Percentiles rank a stretch among this genome's conserved stretches.
Conservation (phyloP, 1,284 basidiomycete genomes). For the Malassezia yamatoensis region DNA sequence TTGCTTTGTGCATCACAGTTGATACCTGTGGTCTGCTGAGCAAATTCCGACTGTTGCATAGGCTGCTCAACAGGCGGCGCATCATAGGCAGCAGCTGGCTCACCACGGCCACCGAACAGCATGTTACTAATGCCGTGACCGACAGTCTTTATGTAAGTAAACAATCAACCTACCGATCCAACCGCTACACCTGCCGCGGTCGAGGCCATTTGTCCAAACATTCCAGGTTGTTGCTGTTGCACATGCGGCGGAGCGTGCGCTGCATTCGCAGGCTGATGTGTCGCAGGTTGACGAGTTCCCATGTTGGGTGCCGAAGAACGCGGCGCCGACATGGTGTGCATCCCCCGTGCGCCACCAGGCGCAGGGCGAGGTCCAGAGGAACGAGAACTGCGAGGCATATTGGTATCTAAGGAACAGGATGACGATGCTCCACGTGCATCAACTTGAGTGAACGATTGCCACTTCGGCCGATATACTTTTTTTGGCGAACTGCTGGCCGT, state of each 20-base stretch:
- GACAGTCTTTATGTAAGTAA: conserved; percentile 50
- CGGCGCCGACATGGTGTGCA: conserved; percentile 30
- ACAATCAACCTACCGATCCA: conserved; percentile 52
- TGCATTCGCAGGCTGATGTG: background rate
- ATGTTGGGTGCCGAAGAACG: background rate
- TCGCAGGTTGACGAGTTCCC: conserved; percentile 3
- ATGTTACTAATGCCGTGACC: conserved; percentile 73
- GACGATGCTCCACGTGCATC: conserved; percentile 7
- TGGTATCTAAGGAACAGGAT: background rate
- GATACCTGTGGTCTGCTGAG: conserved; percentile 36
- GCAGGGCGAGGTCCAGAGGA: conserved; percentile 28
- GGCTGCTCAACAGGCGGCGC: conserved; percentile 35
- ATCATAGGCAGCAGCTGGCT: conserved; percentile 51
- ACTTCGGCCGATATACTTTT: conserved; percentile 14
- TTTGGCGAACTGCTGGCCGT: conserved; percentile 6
- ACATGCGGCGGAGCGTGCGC: conserved; percentile 5
- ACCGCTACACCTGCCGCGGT: conserved; percentile 77
- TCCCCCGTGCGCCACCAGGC: conserved; percentile 37
- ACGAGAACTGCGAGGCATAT: conserved; percentile 43
- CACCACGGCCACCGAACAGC: conserved; percentile 63
- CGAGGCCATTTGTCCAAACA: conserved; percentile 61
- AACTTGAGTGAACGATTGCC: background rate
- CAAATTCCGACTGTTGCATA: conserved; percentile 17
- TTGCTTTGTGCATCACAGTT: conserved; percentile 54
- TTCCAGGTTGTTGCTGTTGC: conserved; percentile 25